These are phyloP conservation scores for Pontederia crassipes DNA, from an alignment of 176 grass and related monocot genomes.

Conservation along the genomic window DNA sequence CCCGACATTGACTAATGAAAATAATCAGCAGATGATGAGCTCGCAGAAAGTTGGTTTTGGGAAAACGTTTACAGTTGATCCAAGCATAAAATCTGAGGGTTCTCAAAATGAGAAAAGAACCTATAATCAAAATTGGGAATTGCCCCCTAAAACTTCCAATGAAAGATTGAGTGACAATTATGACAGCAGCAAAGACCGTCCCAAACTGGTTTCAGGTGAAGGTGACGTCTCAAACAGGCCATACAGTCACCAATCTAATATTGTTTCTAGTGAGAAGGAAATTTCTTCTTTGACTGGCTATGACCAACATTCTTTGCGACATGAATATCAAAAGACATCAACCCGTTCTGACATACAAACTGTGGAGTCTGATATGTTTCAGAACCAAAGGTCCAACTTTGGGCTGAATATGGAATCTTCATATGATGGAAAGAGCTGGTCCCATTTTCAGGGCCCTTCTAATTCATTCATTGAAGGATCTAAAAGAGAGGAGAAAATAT, in stretches of 20 bases:
- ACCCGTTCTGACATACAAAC: slow-evolving; percentile 8
- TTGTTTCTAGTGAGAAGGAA: background rate
- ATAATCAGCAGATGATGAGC: slow-evolving; percentile 2
- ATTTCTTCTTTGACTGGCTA: background rate
- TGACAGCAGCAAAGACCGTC: background rate
- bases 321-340: background rate
- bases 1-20: background rate
- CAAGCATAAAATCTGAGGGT: background rate
- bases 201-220: background rate
- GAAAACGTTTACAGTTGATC: background rate
- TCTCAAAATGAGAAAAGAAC: slow-evolving; percentile 5
- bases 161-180: background rate
- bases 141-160: background rate
- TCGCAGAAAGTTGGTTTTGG: background rate
- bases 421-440: background rate
- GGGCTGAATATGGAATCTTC: background rate
- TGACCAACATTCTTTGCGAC: background rate
- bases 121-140: slow-evolving; percentile 4
- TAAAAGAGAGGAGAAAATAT: background rate
- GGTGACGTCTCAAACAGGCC: background rate
- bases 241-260: background rate
- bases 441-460: slow-evolving; percentile 1
- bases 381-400: slow-evolving; percentile 1
- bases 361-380: slow-evolving; percentile 5
- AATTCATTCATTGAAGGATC: background rate